Evolutionary conservation across 371 early-diverging fungal species (phyloP).

Genomic region (Apophysomyces trapeziformis): DNA sequence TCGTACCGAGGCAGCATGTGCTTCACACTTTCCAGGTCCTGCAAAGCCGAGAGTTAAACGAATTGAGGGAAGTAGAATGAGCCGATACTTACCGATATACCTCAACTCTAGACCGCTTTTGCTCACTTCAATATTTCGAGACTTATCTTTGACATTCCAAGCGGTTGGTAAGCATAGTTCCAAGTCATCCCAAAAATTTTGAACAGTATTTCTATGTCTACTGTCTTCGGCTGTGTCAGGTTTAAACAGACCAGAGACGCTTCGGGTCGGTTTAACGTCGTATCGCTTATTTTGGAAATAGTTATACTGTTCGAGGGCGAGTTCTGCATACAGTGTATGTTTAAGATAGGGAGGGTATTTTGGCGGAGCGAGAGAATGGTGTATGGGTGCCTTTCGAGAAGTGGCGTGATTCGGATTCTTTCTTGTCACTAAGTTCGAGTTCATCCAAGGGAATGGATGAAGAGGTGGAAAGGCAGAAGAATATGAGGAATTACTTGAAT

Average conservation of each 20-base stretch:
- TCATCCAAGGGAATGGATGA: conserved; percentile 26
- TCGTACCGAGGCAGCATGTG: conserved; percentile 82
- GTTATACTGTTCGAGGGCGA: conserved; percentile 29
- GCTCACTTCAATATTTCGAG: conserved; percentile 53
- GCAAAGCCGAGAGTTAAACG: conserved; percentile 13
- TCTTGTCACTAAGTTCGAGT: conserved; percentile 6
- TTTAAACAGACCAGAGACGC: conserved; percentile 10
- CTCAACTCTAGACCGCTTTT: conserved; percentile 51
- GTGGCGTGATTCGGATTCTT: conserved; percentile 16
- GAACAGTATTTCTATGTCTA: background rate
- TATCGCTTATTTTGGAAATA: conserved; percentile 15
- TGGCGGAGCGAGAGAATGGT: conserved; percentile 25
- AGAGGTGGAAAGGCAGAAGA: conserved; percentile 33
- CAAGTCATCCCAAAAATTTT: conserved; percentile 13
- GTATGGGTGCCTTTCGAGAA: conserved; percentile 8
- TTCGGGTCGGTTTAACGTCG: conserved; percentile 2
- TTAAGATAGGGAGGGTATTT: conserved; percentile 34
- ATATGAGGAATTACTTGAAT: conserved; percentile 16
- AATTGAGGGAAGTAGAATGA: background rate
- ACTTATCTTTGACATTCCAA: conserved; percentile 65
- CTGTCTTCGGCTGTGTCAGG: conserved; percentile 10
- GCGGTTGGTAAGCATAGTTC: conserved; percentile 51
- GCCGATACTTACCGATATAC: conserved; percentile 53
- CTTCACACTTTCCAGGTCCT: conserved; percentile 80
- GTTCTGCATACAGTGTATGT: conserved; percentile 37